Conservation (phyloP, 768 basidiomycete genomes). For the Ephemerocybe angulata region DNA sequence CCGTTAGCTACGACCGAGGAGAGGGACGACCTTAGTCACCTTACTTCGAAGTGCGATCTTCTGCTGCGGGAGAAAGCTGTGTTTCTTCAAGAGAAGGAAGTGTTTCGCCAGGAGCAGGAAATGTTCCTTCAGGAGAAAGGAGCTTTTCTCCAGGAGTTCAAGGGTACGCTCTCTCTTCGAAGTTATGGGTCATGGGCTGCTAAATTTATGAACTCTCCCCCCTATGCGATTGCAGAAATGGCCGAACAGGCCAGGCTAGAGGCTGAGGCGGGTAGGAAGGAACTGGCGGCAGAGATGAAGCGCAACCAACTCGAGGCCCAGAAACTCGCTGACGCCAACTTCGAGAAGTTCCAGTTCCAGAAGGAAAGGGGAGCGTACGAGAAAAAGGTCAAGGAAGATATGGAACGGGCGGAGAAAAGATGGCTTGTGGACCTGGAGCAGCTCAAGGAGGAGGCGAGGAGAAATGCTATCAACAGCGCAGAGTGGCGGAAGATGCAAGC, state of each 20-base stretch:
- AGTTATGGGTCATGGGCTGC: background rate
- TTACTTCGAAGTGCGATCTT: too few species aligned
- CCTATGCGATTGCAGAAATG: conserved; percentile 37
- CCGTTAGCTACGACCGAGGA: too few species aligned
- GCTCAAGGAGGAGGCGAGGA: too few species aligned
- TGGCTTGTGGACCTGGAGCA: too few species aligned
- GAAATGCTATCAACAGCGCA: too few species aligned
- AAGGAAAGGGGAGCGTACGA: background rate
- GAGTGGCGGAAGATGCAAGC: too few species aligned
- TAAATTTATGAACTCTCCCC: background rate
- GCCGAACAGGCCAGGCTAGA: conserved; percentile 45
- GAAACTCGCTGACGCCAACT: conserved; percentile 35
- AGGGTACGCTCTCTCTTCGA: conserved; percentile 20
- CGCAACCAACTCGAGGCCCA: conserved; percentile 37
- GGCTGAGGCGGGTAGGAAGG: conserved; percentile 40
- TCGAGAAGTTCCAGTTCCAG: conserved; percentile 17
- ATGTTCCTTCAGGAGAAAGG: too few species aligned
- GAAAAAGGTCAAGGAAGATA: background rate
- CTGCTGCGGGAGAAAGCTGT: too few species aligned
- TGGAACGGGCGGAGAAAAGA: too few species aligned
- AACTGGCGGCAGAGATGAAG: conserved; percentile 40
- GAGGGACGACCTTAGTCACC: too few species aligned
- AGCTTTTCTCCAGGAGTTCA: conserved; percentile 43
- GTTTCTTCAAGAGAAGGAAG: conserved; percentile 44
- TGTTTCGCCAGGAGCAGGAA: too few species aligned